Evolutionary conservation across 176 grass and related monocot species (phyloP), one percentile per base, ranked within the genome.

Genomic region (Olyra latifolia): DNA sequence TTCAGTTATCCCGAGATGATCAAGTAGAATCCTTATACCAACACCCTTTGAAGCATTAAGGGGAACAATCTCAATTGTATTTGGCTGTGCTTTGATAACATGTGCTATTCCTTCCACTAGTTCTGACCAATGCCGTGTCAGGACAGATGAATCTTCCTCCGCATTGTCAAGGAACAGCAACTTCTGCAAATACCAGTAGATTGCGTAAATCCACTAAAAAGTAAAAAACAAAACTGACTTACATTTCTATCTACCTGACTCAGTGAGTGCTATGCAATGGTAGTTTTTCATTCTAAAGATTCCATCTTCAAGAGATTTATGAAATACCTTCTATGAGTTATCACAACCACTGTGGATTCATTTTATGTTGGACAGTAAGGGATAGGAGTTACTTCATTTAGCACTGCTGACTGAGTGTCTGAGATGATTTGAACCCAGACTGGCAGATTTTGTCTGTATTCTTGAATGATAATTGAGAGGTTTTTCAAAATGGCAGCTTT

Each of bases 1-100:
- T 83, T 77, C 79, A 72, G 80, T 95, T 83, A 98, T 82, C 80
- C 84, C 95, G 50, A 98, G 90, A 81, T 98, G 90, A 91, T 98
- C 66, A 61, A 95, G 76, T 58, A 98, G 69, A 68, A 86, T 85
- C 88, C 83, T 93, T 61, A 93, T 24, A 71, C 88, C 95, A 69
- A 60, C 53, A 38, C 84, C 32, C 38, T 98, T 98, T 62, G 95
- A 95, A 66, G 82, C 83, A 74, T 78, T 28, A 62, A 80, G 22
- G 27, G 95, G 88, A 48, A 93, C 74, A 66, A 98, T 91, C 78
- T 93, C 92, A 72, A 95, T 46, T 49, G 81, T 74, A 83, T 93
- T 64, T 87, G 78, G 81, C 72, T 74, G 69, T 30, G 25, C 63
- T 71, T 93, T 87, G 56, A 88, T 42, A 77, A 95, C 48, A 81